A percentile compares a stretch with the other conserved stretches of the same genome.
Conservation (phyloP, 768 basidiomycete genomes). For the Coprinopsis marcescibilis region DNA sequence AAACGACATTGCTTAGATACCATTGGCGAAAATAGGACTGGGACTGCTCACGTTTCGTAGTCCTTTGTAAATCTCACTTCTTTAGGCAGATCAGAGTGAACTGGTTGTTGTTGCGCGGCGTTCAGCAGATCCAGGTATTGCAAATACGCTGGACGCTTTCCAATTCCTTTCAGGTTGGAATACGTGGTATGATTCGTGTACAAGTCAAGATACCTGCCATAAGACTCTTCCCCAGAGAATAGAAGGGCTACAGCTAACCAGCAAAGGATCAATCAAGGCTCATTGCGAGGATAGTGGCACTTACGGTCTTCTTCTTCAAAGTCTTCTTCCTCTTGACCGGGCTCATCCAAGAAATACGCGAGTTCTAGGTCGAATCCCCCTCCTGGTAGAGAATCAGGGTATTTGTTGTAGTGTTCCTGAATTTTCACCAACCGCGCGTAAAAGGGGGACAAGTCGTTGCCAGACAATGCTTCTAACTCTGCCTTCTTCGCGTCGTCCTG, state of each 20-base stretch:
- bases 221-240: slow-evolving; percentile 95
- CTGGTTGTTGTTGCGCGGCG: slow-evolving; percentile 47
- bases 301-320: slow-evolving; percentile 83
- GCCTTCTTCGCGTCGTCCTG: slow-evolving; percentile 67
- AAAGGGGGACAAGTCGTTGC: slow-evolving; percentile 84
- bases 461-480: slow-evolving; percentile 62
- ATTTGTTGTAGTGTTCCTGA: slow-evolving; percentile 93
- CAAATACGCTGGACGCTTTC: slow-evolving; percentile 82
- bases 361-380: slow-evolving; percentile 79
- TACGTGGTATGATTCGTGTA: slow-evolving; percentile 85
- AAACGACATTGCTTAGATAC: no score
- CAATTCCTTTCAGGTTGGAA: slow-evolving; percentile 82
- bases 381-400: slow-evolving; percentile 80
- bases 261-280: background rate
- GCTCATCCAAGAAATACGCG: slow-evolving; percentile 73
- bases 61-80: slow-evolving; percentile 67
- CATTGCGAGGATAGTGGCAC: slow-evolving; percentile 26
- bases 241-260: slow-evolving; percentile 66
- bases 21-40: no score
- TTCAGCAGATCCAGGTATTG: slow-evolving; percentile 90
- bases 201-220: slow-evolving; percentile 92
- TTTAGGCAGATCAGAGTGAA: slow-evolving; percentile 67
- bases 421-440: slow-evolving; percentile 94
- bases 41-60: slow-evolving; percentile 64
- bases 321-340: slow-evolving; percentile 68